A percentile compares a stretch with the other conserved stretches of the same genome.
These are phyloP conservation scores for Ogataea nonfermentans DNA, from an alignment of 805 yeast species.

Conservation along the genomic window DNA sequence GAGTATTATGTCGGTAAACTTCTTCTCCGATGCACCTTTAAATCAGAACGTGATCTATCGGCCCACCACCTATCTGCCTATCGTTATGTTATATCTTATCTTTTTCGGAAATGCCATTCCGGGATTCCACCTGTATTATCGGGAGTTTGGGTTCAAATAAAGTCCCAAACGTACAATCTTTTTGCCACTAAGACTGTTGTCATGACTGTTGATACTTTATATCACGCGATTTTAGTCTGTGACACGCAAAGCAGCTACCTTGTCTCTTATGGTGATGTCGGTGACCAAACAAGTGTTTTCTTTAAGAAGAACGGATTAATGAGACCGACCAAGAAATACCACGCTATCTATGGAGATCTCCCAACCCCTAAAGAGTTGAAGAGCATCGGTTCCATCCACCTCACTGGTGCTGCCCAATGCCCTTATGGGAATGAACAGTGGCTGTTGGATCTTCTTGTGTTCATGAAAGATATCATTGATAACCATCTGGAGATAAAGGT, in stretches of 20 bases:
- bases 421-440: constrained; percentile 42
- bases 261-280: constrained; percentile 7
- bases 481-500: constrained; percentile 39
- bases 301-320: constrained; percentile 11
- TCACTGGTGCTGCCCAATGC: constrained; percentile 54
- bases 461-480: constrained; percentile 25
- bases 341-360: constrained; percentile 8
- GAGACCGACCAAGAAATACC: constrained; percentile 14
- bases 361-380: constrained; percentile 28
- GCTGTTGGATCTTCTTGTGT: constrained; percentile 41
- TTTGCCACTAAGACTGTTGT: background rate
- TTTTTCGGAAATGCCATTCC: too few species aligned
- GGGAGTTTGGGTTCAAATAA: too few species aligned
- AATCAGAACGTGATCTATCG: too few species aligned
- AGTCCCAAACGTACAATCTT: background rate
- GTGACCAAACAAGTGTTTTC: constrained; percentile 11
- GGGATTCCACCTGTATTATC: too few species aligned
- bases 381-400: constrained; percentile 40
- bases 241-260: constrained; percentile 6
- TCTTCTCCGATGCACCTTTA: too few species aligned
- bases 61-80: too few species aligned
- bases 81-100: too few species aligned
- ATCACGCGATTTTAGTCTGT: constrained; percentile 12
- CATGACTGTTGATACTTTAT: background rate
- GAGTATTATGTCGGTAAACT: too few species aligned